These are phyloP conservation scores for Ophiostoma australiae DNA, from an alignment of 2,329 filamentous ascomycete species.

Conservation along the genomic window DNA sequence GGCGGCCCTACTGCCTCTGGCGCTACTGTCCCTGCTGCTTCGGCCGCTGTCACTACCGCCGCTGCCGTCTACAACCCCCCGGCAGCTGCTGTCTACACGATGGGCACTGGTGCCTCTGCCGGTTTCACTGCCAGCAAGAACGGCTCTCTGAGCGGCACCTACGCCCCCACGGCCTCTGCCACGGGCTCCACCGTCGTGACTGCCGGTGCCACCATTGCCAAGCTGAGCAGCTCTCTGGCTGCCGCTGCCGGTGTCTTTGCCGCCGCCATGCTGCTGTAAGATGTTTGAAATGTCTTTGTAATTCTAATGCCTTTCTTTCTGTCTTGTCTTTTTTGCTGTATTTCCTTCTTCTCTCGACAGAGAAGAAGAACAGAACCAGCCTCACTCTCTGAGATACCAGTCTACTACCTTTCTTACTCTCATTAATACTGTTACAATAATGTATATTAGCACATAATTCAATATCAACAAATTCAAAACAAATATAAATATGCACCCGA, in stretches of 20 bases:
- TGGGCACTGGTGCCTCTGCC: not conserved
- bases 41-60: slow-evolving; percentile 17
- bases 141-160: slow-evolving; percentile 17
- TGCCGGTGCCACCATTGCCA: slow-evolving; percentile 14
- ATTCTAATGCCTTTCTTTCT: not conserved
- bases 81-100: not conserved
- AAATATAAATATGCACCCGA: not conserved
- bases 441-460: not conserved
- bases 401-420: not conserved
- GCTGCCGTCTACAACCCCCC: not conserved
- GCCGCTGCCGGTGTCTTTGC: slow-evolving; percentile 13
- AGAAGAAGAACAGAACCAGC: not conserved
- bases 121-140: slow-evolving; percentile 7
- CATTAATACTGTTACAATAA: not conserved
- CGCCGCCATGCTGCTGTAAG: slow-evolving; percentile 21
- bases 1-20: not conserved
- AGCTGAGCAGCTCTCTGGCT: slow-evolving; percentile 18
- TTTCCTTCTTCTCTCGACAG: not conserved
- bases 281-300: not conserved
- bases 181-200: slow-evolving; percentile 19
- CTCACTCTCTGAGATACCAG: not conserved
- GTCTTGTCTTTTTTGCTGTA: not conserved
- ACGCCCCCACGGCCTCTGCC: slow-evolving; percentile 9
- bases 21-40: not conserved
- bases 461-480: not conserved